Evolutionary conservation across 345 rosid genomes (phyloP), one percentile per base, ranked within the genome.

Genomic region (Corchorus olitorius): DNA sequence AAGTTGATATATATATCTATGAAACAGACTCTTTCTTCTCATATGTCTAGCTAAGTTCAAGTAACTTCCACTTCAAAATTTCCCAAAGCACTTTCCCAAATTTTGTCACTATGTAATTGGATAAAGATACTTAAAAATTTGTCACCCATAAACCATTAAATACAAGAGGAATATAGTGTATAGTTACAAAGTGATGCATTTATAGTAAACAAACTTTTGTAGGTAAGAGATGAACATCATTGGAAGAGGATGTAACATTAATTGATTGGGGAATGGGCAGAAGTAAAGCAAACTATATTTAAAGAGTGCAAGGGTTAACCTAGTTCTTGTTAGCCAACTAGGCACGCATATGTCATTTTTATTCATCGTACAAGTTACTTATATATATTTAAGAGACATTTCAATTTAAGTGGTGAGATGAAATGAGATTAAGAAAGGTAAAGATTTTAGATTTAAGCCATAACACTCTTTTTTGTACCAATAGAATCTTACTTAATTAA

Each of bases 151-250:
- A 58, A 58, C 9, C 54, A 58, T 19, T 20, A 58, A 20, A 58
- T 9, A 11, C 61, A 8, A 56, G 20, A 9, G 33, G 61, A 12
- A 56, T 70, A 11, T 70, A 6, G 43, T 27, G 27, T 27, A 27
- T 37, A 6, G 14, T 17, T 58, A 6, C 17, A 49, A 14, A 19
- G 19, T 12, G 37, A 56, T 17, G 72, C 41, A 16, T 61, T 48
- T 17, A 17, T 0, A 4, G 11, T 19, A 66, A 54, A 60, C 12
- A 77, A 10, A 61, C 8, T 6, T n/a, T 12, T 49, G 58, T 50
- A 52, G 70, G 45, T 70, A 54, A 68, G 60, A 66, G 17, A 17
- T 14, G 58, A 53, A 33, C 74, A 35, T 79, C 67, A 59, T 41
- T 20, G 6, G 82, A 64, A 74, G 74, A 64, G 6, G 79, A 76